phyloP scores from a whole-genome alignment of 345 rosid genomes.

The Litchi chinensis region DNA sequence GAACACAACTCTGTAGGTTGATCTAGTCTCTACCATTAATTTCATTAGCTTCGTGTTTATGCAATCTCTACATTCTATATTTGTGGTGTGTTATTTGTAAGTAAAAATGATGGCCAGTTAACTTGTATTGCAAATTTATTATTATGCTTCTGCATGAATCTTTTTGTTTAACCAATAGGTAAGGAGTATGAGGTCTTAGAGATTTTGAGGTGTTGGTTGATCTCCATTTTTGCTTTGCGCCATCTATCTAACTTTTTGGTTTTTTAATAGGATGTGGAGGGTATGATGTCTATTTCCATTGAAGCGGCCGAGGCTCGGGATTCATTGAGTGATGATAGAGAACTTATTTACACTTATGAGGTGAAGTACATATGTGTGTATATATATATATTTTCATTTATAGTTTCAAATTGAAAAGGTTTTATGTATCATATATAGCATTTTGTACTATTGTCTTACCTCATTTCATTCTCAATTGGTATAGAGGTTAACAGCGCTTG shows the following conservation, averaged over 20 bases:
- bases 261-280: conserved; percentile 84
- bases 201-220: conserved; percentile 14
- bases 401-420: conserved; percentile 5
- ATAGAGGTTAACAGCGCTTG: conserved; percentile 96
- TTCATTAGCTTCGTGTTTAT: not conserved
- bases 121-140: not conserved
- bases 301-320: conserved; percentile 95
- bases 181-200: conserved; percentile 8
- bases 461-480: conserved; percentile 20
- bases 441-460: conserved; percentile 7
- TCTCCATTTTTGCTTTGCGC: not conserved
- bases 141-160: not conserved
- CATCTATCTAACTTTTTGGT: conserved; percentile 14
- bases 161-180: not conserved
- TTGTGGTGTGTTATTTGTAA: not conserved
- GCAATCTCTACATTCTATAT: not conserved
- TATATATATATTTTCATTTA: no score
- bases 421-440: not conserved
- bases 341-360: conserved; percentile 91
- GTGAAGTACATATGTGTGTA: conserved; percentile 32
- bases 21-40: not conserved
- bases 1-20: conserved; percentile 83
- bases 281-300: conserved; percentile 98
- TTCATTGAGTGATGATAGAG: conserved; percentile 95
- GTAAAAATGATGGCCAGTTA: not conserved